Evolutionary conservation across 1,284 basidiomycete species (phyloP).

Genomic region (Sporisorium exsertum): DNA sequence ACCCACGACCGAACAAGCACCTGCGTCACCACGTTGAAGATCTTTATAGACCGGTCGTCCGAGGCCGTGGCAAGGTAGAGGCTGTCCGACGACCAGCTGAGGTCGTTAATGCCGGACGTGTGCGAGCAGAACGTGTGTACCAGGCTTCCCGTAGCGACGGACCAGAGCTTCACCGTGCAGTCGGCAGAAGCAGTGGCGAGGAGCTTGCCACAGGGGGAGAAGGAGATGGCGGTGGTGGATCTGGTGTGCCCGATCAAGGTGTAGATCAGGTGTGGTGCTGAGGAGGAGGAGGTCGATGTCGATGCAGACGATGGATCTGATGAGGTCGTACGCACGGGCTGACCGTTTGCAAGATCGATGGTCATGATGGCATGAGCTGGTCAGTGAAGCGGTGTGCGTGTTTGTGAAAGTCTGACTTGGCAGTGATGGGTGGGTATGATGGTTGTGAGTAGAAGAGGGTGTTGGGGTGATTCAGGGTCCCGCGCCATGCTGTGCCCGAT

Average conservation of each 20-base stretch:
- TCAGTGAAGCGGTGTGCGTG: too few relatives aligned
- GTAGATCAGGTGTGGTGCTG: slow-evolving; percentile 54
- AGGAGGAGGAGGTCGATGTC: background rate
- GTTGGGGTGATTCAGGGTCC: background rate
- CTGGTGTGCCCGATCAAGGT: slow-evolving; percentile 71
- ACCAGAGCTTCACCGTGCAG: slow-evolving; percentile 66
- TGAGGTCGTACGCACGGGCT: background rate
- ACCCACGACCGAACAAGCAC: slow-evolving; percentile 70
- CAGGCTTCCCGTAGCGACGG: slow-evolving; percentile 40
- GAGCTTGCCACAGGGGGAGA: slow-evolving; percentile 71
- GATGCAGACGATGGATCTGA: background rate
- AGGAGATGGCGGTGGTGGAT: slow-evolving; percentile 70
- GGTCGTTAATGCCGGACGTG: slow-evolving; percentile 55
- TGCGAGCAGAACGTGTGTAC: slow-evolving; percentile 46
- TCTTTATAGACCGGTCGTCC: slow-evolving; percentile 57
- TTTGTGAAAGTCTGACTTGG: background rate
- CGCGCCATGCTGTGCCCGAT: background rate
- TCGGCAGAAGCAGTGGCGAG: slow-evolving; percentile 70
- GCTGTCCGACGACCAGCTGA: slow-evolving; percentile 60
- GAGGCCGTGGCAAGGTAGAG: slow-evolving; percentile 58
- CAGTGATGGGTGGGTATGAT: background rate
- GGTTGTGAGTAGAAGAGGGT: background rate
- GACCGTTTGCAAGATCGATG: slow-evolving; percentile 4
- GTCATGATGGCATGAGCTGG: slow-evolving; percentile 13
- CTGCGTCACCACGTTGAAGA: slow-evolving; percentile 50